Conservation (phyloP, 768 basidiomycete species). For the Nevesoporus exiguus region DNA sequence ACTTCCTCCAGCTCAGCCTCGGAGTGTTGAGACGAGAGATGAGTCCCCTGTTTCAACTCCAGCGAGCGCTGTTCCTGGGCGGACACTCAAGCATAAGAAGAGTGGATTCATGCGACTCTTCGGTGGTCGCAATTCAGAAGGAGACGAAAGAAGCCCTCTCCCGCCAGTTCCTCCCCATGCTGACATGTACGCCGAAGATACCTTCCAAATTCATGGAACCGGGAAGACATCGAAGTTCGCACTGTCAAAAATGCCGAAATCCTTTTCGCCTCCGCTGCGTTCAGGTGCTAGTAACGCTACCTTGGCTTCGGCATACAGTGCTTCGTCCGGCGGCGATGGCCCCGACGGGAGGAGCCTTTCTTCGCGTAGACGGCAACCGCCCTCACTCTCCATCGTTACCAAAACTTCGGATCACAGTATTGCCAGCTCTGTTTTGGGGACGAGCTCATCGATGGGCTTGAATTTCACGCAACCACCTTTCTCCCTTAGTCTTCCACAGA, state of each 20-base stretch:
- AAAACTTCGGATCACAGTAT: conserved; percentile 14
- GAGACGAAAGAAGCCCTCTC: conserved; percentile 38
- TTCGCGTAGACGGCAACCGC: conserved; percentile 29
- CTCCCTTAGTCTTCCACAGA: conserved; percentile 40
- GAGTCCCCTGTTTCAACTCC: conserved; percentile 30
- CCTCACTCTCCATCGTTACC: conserved; percentile 30
- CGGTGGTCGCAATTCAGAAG: conserved; percentile 41
- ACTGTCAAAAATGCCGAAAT: conserved; percentile 37
- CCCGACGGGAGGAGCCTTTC: conserved; percentile 22
- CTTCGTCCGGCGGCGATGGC: conserved; percentile 6
- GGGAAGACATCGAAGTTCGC: conserved; percentile 31
- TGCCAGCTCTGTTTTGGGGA: conserved; percentile 13
- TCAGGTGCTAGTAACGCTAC: conserved; percentile 11
- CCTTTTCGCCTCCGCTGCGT: conserved; percentile 36
- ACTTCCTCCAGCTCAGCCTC: conserved; percentile 36
- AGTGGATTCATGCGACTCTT: conserved; percentile 81
- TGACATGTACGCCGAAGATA: conserved; percentile 34
- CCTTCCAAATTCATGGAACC: conserved; percentile 18
- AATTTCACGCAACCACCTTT: conserved; percentile 9
- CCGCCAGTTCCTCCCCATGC: conserved; percentile 57
- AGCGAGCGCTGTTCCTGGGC: conserved; percentile 31
- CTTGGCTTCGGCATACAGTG: conserved; percentile 12
- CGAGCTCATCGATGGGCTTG: conserved; percentile 7
- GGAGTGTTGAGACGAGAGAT: conserved; percentile 42
- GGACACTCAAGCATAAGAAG: conserved; percentile 68